Percentiles rank a stretch among this genome's conserved stretches.
Conservation (phyloP, 2,329 filamentous ascomycete genomes). For the Fusarium scirpi region DNA sequence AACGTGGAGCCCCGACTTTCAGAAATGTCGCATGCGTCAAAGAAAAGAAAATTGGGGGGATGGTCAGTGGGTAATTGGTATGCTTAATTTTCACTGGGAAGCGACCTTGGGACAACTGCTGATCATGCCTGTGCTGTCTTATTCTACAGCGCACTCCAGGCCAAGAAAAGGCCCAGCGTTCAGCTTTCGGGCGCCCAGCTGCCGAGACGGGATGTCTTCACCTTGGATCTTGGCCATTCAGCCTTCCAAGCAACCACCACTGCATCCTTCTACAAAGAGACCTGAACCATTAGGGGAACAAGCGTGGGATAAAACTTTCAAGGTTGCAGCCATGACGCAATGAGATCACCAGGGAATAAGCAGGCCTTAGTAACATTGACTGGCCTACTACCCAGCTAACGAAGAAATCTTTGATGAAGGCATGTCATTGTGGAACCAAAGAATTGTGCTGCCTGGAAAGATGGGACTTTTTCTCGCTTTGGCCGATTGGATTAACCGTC, state of each 20-base stretch:
- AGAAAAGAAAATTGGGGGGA: background rate
- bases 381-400: background rate
- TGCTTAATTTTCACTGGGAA: background rate
- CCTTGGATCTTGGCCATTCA: conserved; percentile 16
- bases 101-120: background rate
- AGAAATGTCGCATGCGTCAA: background rate
- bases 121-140: background rate
- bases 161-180: conserved; percentile 14
- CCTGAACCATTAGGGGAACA: background rate
- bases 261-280: background rate
- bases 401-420: background rate
- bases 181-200: background rate
- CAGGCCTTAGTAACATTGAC: conserved; percentile 4
- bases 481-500: conserved; percentile 1
- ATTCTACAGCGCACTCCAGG: background rate
- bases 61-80: conserved; percentile 1
- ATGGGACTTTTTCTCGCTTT: background rate
- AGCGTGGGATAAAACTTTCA: background rate
- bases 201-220: background rate
- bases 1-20: background rate
- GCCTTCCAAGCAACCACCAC: background rate
- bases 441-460: conserved; percentile 32
- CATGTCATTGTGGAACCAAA: conserved; percentile 26
- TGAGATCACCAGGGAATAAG: conserved; percentile 14
- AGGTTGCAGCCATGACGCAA: conserved; percentile 16